Conservation (phyloP, 2,329 filamentous ascomycete species). For the Knoxdaviesia capensis region DNA sequence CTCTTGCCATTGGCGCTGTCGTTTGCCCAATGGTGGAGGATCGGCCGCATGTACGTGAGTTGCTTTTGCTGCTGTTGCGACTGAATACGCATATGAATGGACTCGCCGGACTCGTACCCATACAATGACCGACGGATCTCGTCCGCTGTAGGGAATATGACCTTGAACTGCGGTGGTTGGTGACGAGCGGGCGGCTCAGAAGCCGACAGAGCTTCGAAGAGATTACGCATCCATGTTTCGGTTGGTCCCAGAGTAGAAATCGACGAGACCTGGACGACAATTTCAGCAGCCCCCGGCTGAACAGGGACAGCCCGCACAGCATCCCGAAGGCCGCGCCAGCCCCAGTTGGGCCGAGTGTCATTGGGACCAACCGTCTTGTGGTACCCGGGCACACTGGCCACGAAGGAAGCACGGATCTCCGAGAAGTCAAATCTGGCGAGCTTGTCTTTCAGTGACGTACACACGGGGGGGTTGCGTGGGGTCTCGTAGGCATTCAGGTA, state of each 20-base stretch:
- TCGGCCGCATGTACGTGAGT: slow-evolving; percentile 46
- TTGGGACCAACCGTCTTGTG: slow-evolving; percentile 22
- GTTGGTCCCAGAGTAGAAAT: slow-evolving; percentile 58
- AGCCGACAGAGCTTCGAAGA: slow-evolving; percentile 29
- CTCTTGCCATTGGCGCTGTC: slow-evolving; percentile 21
- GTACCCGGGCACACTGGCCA: slow-evolving; percentile 61
- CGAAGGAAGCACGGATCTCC: slow-evolving; percentile 43
- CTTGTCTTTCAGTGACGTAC: slow-evolving; percentile 31
- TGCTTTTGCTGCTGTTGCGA: slow-evolving; percentile 53
- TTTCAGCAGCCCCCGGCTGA: slow-evolving; percentile 17
- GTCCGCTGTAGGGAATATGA: slow-evolving; percentile 64
- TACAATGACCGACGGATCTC: slow-evolving; percentile 61
- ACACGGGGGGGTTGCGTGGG: slow-evolving; percentile 23
- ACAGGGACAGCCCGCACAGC: slow-evolving; percentile 34
- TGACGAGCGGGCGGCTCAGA: slow-evolving; percentile 9
- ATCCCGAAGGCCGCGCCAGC: slow-evolving; percentile 49
- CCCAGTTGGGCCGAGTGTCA: slow-evolving; percentile 42
- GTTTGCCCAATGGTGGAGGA: slow-evolving; percentile 60
- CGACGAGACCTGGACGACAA: slow-evolving; percentile 54
- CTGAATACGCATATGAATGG: slow-evolving; percentile 65
- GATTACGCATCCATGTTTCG: slow-evolving; percentile 49
- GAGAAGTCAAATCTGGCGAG: slow-evolving; percentile 50
- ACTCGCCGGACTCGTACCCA: slow-evolving; percentile 57
- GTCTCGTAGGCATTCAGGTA: slow-evolving; percentile 55
- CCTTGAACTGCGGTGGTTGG: slow-evolving; percentile 33